Base-by-base conservation (phyloP, 768 basidiomycete genomes). In the Lentinula boryana region DNA sequence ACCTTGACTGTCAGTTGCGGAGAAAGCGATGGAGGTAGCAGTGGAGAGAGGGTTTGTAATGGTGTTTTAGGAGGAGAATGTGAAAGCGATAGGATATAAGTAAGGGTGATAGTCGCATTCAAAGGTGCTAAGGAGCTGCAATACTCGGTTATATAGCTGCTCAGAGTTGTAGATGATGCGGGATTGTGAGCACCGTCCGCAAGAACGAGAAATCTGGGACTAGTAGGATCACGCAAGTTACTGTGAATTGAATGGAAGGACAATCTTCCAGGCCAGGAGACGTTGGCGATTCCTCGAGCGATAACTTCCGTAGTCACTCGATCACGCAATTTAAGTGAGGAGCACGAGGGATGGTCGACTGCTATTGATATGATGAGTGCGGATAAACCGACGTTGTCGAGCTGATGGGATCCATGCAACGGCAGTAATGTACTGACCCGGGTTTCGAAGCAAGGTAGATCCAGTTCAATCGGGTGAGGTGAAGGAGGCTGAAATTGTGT, bases 151-250 rank as follows among this genome's bases (percentile, higher is more conserved):
- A 95, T 74, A 69, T 93, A 98, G 2, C 76, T 69, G 7, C 85
- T 80, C 10, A 98, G 82, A 0, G 83, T 82, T 32, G 71, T 64
- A 0, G 93, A 81, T 0, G 93, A 93, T 5, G 91, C 87, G 6
- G 86, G 74, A 69, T 98, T 99, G 71, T 98, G 97, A 0, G 97
- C 96, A 3, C 97, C 97, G 68, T 99, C 97, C 4, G 88, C 89
- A 10, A 98, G 80, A 12, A 95, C 72, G 7, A 81, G 63, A 48
- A 67, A 60, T 54, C 64, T 43, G 53, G 36, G 27, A 18, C 18
- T 36, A 51, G 38, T 10, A 63, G 58, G n/a, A 57, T 38, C n/a
- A 23, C 65, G 31, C 38, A 71, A 62, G 60, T 65, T 68, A n/a
- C 16, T 23, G 5, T 27, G 15, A 62, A 81, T 46, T 3, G 65